Conservation (phyloP, 2,329 filamentous ascomycete species). For the Penicillium aurantiogriseum region DNA sequence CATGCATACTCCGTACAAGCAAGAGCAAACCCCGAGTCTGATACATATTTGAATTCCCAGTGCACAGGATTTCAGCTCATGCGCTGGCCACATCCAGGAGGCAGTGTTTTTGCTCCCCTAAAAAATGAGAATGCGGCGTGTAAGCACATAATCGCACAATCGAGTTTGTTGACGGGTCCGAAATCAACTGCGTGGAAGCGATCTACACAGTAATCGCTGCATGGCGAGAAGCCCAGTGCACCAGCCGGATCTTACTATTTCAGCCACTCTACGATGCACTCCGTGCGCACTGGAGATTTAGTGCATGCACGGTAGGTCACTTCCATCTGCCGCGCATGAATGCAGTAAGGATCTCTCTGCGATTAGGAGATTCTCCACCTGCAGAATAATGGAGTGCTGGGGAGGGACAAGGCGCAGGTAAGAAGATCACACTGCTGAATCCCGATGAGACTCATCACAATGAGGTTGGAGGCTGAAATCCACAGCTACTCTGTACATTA, state of each 20-base stretch:
- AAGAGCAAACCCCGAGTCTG: conserved; percentile 3
- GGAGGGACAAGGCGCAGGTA: background rate
- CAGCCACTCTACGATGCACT: conserved; percentile 26
- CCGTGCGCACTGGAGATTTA: conserved; percentile 23
- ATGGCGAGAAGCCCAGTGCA: conserved; percentile 9
- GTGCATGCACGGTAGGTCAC: conserved; percentile 28
- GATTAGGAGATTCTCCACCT: conserved; percentile 9
- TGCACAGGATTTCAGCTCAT: background rate
- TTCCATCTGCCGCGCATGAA: conserved; percentile 18
- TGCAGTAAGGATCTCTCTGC: conserved; percentile 13
- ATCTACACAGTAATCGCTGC: conserved; percentile 22
- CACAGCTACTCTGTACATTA: background rate
- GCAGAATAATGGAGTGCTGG: conserved; percentile 7
- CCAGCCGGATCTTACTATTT: conserved; percentile 23
- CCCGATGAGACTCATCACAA: background rate
- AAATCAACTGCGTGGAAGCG: conserved; percentile 21
- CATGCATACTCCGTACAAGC: conserved; percentile 9
- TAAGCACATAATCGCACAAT: conserved; percentile 9
- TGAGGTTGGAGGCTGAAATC: background rate
- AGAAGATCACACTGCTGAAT: background rate
- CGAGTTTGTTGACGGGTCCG: conserved; percentile 15
- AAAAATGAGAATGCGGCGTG: background rate
- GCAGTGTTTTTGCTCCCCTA: background rate
- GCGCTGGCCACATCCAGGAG: conserved; percentile 2
- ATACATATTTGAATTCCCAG: background rate